Conservation (phyloP, 495 filamentous ascomycete genomes). For the Pyrenopolyporus hunteri region DNA sequence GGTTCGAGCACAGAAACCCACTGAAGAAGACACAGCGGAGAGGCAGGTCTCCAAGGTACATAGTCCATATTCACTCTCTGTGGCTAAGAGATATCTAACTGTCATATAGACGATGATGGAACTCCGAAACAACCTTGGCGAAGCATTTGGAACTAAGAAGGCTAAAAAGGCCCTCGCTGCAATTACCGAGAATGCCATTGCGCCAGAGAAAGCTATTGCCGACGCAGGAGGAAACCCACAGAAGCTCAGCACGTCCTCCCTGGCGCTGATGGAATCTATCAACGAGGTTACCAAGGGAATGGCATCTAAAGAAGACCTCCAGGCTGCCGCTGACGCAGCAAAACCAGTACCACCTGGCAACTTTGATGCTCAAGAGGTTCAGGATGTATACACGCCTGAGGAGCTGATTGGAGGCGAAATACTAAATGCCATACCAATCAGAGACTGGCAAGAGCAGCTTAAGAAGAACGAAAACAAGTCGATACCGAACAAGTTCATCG, state of each 20-base stretch:
- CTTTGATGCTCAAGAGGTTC: constrained; percentile 69
- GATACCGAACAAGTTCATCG: constrained; percentile 71
- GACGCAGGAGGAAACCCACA: constrained; percentile 50
- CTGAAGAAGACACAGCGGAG: constrained; percentile 44
- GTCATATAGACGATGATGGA: constrained; percentile 60
- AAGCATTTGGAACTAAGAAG: constrained; percentile 93
- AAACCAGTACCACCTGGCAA: constrained; percentile 84
- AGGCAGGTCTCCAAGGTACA: constrained; percentile 50
- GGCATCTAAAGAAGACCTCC: constrained; percentile 66
- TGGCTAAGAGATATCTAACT: constrained; percentile 28
- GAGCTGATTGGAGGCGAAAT: constrained; percentile 68
- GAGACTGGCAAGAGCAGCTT: constrained; percentile 76
- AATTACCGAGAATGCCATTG: constrained; percentile 79
- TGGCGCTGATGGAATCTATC: constrained; percentile 68
- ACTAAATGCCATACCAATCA: constrained; percentile 65
- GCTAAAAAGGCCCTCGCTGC: constrained; percentile 82
- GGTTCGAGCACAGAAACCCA: constrained; percentile 60
- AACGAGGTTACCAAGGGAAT: constrained; percentile 61
- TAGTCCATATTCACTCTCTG: constrained; percentile 5
- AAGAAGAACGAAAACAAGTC: constrained; percentile 59
- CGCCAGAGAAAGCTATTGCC: constrained; percentile 43
- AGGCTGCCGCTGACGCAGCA: constrained; percentile 66
- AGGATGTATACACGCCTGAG: constrained; percentile 80
- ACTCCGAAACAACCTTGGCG: constrained; percentile 73
- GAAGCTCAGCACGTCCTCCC: constrained; percentile 61